Conservation (phyloP, 805 yeast species). For the Yarrowia keelungensis region DNA sequence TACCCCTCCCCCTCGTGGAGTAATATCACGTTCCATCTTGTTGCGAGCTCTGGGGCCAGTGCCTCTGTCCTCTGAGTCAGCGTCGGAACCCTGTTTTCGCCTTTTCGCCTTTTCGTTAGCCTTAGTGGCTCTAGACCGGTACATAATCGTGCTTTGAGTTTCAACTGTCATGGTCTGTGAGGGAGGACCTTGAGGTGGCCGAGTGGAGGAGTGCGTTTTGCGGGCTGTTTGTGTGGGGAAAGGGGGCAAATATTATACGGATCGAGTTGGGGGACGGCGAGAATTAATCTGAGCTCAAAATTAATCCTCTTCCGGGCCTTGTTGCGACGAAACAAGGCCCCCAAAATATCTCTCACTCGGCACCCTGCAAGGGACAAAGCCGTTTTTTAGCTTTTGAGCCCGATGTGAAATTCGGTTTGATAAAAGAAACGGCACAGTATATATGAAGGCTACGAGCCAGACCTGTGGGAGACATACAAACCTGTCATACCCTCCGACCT, state of each 20-base stretch:
- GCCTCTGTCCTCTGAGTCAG: not conserved
- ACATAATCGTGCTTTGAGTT: constrained; percentile 34
- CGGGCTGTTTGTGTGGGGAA: not conserved
- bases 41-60: not conserved
- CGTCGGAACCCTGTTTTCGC: not conserved
- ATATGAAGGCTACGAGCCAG: not conserved
- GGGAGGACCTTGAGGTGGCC: not conserved
- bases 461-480: no score
- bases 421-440: constrained; percentile 12
- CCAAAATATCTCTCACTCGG: constrained; percentile 12
- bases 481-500: no score
- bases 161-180: not conserved
- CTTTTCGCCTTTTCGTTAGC: not conserved
- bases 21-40: constrained; percentile 24
- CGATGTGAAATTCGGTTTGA: constrained; percentile 33
- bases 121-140: constrained; percentile 33
- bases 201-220: not conserved
- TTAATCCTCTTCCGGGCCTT: no score
- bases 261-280: no score
- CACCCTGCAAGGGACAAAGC: constrained; percentile 34
- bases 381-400: constrained; percentile 6
- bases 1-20: constrained; percentile 22
- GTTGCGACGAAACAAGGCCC: no score
- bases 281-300: no score
- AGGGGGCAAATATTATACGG: not conserved